A percentile compares a stretch with the other conserved stretches of the same genome.
These are phyloP conservation scores for Populus hybrid DNA, from an alignment of 441 rosid species.

Conservation along the genomic window DNA sequence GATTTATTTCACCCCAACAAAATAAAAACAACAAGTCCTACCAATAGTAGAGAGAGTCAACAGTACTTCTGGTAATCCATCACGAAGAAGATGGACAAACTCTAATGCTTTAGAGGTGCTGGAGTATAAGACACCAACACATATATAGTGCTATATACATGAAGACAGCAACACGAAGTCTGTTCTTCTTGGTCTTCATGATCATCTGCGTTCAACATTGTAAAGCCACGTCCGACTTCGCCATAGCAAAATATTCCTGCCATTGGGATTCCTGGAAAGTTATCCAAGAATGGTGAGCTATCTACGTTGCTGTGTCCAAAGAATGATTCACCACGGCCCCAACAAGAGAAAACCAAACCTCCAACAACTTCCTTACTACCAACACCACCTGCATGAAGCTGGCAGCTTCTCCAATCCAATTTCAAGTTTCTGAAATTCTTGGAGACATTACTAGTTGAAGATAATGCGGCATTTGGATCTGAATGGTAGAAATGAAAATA, in stretches of 20 bases:
- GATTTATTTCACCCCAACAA: too few species aligned
- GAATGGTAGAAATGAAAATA: conserved; percentile 8
- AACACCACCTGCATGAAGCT: conserved; percentile 11
- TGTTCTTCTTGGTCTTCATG: conserved; percentile 28
- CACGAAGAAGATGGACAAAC: too few species aligned
- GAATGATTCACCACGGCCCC: conserved; percentile 52
- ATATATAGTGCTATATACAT: conserved; percentile 65
- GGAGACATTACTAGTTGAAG: conserved; percentile 35
- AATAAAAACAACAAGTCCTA: too few species aligned
- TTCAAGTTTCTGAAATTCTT: conserved; percentile 37
- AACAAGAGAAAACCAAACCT: conserved; percentile 59
- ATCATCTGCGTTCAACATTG: conserved; percentile 10
- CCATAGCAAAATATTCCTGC: conserved; percentile 68
- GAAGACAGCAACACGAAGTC: conserved; percentile 32
- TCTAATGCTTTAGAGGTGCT: conserved; percentile 17
- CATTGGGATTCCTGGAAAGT: conserved; percentile 57
- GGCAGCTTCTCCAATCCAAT: conserved; percentile 23
- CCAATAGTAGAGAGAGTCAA: not conserved
- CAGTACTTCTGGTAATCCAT: not conserved
- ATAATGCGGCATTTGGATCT: conserved; percentile 42
- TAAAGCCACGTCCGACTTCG: conserved; percentile 57
- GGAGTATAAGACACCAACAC: conserved; percentile 45
- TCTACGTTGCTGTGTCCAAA: conserved; percentile 42
- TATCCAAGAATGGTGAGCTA: conserved; percentile 56
- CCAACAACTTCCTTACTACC: conserved; percentile 49